A percentile compares a stretch with the other conserved stretches of the same genome.
phyloP scores from a whole-genome alignment of 345 rosid species.

The Eutrema heterophyllum region DNA sequence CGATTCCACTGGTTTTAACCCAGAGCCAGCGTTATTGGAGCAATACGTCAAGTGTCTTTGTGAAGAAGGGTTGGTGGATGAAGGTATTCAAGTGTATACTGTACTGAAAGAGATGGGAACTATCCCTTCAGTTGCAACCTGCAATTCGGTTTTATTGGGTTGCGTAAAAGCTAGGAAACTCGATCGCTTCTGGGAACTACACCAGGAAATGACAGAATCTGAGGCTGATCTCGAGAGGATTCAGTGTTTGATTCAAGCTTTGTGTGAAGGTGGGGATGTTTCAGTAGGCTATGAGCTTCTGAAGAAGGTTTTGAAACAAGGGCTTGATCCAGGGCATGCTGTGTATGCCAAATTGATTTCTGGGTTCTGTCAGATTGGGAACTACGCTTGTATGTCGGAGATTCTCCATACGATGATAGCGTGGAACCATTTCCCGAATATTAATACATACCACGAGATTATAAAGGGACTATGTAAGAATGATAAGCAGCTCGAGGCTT shows the following conservation, averaged over 20 bases:
- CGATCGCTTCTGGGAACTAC: conserved; percentile 46
- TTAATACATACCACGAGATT: conserved; percentile 42
- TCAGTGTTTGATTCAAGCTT: conserved; percentile 50
- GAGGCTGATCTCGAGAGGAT: conserved; percentile 45
- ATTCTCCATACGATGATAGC: conserved; percentile 47
- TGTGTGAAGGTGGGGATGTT: conserved; percentile 44
- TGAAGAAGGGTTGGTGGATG: conserved; percentile 42
- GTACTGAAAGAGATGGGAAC: conserved; percentile 31
- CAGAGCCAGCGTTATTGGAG: conserved; percentile 37
- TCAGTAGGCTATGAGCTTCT: conserved; percentile 39
- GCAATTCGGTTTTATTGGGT: conserved; percentile 48
- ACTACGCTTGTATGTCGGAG: conserved; percentile 43
- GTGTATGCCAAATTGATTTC: conserved; percentile 49
- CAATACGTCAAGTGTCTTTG: conserved; percentile 48
- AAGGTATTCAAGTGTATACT: conserved; percentile 39
- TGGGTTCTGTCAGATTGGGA: conserved; percentile 51
- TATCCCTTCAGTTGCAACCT: conserved; percentile 30
- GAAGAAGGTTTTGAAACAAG: conserved; percentile 34
- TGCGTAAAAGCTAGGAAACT: conserved; percentile 41
- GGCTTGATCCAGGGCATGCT: conserved; percentile 45
- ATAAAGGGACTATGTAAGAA: conserved; percentile 51
- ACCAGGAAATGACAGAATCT: conserved; percentile 35
- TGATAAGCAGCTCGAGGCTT: conserved; percentile 44
- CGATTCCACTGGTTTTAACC: conserved; percentile 35
- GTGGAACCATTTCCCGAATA: conserved; percentile 37